Evolutionary conservation across 768 basidiomycete genomes (phyloP).

Genomic region (Russula dissimulans): DNA sequence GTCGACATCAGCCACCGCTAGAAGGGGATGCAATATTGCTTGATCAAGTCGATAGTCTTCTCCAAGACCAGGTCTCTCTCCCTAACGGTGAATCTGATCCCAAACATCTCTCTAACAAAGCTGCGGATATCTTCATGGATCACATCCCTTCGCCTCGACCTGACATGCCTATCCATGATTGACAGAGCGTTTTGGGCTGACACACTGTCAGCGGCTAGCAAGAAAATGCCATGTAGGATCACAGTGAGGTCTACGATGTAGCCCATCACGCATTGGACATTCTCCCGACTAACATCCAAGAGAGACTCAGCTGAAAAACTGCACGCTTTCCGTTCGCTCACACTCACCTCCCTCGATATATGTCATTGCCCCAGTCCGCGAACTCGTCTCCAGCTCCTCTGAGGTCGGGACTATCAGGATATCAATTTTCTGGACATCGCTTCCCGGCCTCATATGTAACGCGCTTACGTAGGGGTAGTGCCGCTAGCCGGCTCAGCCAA

Average conservation of each 20-base stretch:
- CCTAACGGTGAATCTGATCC: not conserved
- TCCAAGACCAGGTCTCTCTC: not conserved
- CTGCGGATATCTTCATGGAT: not conserved
- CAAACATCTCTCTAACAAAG: not conserved
- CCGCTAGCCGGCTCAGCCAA: not conserved
- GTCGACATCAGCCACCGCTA: not conserved
- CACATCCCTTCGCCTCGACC: not conserved
- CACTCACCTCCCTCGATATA: not conserved
- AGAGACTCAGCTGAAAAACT: not conserved
- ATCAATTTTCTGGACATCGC: not conserved
- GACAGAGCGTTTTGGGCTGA: too few relatives aligned
- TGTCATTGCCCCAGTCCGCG: not conserved
- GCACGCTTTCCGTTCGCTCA: not conserved
- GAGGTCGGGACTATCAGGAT: not conserved
- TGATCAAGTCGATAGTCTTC: not conserved
- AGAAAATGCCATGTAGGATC: not conserved
- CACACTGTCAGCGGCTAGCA: not conserved
- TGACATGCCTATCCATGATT: not conserved
- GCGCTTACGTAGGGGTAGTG: not conserved
- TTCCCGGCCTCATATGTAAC: too few relatives aligned
- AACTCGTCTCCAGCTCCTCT: not conserved
- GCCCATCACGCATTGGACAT: not conserved
- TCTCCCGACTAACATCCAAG: not conserved
- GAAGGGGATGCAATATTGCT: not conserved
- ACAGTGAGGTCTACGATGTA: not conserved